Percentiles rank a stretch among this genome's conserved stretches.
Conservation (phyloP, 2,329 filamentous ascomycete species). For the Aureobasidium leucospermi region DNA sequence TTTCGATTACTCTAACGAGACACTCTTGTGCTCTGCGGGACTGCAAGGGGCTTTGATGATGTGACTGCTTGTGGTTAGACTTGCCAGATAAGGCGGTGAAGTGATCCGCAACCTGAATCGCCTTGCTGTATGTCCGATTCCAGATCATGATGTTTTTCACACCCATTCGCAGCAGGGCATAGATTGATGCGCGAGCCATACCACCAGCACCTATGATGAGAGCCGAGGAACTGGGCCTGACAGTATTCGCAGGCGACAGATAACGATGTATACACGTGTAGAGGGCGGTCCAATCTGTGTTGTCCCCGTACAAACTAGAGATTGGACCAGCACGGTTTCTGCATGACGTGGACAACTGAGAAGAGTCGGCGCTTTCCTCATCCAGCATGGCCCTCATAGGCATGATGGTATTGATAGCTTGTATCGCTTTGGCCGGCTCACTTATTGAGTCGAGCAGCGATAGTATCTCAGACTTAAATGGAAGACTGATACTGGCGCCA, state of each 20-base stretch:
- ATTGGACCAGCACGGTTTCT: conserved; percentile 60
- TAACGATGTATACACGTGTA: conserved; percentile 64
- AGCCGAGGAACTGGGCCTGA: conserved; percentile 45
- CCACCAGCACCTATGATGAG: conserved; percentile 56
- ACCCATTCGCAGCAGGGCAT: conserved; percentile 70
- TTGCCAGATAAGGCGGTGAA: conserved; percentile 52
- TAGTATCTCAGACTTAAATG: conserved; percentile 67
- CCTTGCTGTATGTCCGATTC: conserved; percentile 63
- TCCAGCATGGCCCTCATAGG: conserved; percentile 56
- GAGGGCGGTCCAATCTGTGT: conserved; percentile 77
- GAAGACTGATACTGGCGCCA: conserved; percentile 63
- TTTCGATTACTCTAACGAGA: conserved; percentile 51
- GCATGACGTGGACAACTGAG: conserved; percentile 21
- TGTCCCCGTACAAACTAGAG: conserved; percentile 66
- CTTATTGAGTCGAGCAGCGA: conserved; percentile 59
- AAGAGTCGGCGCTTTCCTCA: conserved; percentile 45
- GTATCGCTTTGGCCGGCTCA: conserved; percentile 65
- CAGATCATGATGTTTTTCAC: conserved; percentile 68
- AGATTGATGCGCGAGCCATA: conserved; percentile 72
- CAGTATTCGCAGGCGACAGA: conserved; percentile 61
- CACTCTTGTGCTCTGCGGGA: conserved; percentile 14
- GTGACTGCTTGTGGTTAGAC: neutral
- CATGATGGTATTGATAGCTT: conserved; percentile 68
- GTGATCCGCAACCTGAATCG: conserved; percentile 59
- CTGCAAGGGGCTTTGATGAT: conserved; percentile 14